Evolutionary conservation across 352 stramenopile genomes (phyloP).

Genomic region (Phytopythium sindhum): DNA sequence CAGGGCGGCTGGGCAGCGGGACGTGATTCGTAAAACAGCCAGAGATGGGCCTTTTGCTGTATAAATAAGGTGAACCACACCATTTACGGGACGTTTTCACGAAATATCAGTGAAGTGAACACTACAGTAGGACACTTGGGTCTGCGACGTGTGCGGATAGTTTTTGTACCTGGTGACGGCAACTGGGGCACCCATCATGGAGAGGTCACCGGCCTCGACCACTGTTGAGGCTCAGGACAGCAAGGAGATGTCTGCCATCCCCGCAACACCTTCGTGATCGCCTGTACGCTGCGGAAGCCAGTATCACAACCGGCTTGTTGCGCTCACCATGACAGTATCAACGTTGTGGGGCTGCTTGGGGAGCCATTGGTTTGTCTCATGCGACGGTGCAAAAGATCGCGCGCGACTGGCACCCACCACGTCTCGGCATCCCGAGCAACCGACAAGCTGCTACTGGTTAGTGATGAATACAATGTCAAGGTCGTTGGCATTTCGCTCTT

Average conservation of each 20-base stretch:
- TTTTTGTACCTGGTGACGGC: neutral
- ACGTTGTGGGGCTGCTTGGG: no score
- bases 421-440: no score
- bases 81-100: neutral
- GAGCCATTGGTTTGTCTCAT: no score
- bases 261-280: neutral
- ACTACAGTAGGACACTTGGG: neutral
- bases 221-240: neutral
- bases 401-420: no score
- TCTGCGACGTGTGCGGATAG: neutral
- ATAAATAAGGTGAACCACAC: neutral
- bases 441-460: no score
- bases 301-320: neutral
- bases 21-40: constrained; percentile 9
- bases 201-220: neutral
- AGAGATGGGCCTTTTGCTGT: neutral
- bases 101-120: neutral
- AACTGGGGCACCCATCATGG: neutral
- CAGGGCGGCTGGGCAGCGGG: neutral
- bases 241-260: neutral
- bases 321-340: no score
- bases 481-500: neutral
- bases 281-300: neutral
- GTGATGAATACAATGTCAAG: neutral
- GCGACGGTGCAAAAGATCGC: no score